Evolutionary conservation across 371 early-diverging fungal genomes (phyloP).

Genomic region (Cladochytrium tenue): DNA sequence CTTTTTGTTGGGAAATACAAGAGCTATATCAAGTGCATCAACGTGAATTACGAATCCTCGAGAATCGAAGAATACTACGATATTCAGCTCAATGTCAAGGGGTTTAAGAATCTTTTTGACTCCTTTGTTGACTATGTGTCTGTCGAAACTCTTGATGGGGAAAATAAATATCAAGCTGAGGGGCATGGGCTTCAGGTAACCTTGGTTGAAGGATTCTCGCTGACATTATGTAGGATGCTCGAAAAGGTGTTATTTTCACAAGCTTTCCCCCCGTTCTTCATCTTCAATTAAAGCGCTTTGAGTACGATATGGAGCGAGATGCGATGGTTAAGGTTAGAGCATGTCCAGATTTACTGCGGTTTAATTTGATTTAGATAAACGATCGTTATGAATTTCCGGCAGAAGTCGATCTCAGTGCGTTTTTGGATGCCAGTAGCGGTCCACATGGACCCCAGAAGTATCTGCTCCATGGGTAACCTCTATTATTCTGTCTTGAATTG

Average conservation of each 20-base stretch:
- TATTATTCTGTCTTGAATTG: conserved; percentile 4
- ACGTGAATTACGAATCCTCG: conserved; percentile 91
- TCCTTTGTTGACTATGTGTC: conserved; percentile 89
- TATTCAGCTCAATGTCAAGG: conserved; percentile 93
- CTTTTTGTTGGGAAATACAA: conserved; percentile 95
- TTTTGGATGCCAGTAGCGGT: conserved; percentile 63
- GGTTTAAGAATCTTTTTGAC: conserved; percentile 80
- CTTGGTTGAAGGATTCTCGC: background rate
- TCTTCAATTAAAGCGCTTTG: conserved; percentile 96
- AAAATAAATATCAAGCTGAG: conserved; percentile 96
- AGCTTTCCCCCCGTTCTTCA: conserved; percentile 95
- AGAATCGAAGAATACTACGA: conserved; percentile 88
- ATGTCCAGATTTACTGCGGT: background rate
- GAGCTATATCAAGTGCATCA: conserved; percentile 88
- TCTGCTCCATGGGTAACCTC: conserved; percentile 67
- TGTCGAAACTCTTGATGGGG: conserved; percentile 92
- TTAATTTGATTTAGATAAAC: conserved; percentile 68
- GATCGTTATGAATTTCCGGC: conserved; percentile 94
- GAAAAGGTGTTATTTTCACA: conserved; percentile 92
- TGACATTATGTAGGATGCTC: conserved; percentile 70
- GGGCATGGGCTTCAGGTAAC: conserved; percentile 84
- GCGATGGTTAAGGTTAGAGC: conserved; percentile 80
- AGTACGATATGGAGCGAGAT: conserved; percentile 90
- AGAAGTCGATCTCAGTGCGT: conserved; percentile 82
- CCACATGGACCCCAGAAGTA: conserved; percentile 71